Base-by-base conservation (phyloP, 2,329 filamentous ascomycete genomes). In the Colletotrichum trifolii region DNA sequence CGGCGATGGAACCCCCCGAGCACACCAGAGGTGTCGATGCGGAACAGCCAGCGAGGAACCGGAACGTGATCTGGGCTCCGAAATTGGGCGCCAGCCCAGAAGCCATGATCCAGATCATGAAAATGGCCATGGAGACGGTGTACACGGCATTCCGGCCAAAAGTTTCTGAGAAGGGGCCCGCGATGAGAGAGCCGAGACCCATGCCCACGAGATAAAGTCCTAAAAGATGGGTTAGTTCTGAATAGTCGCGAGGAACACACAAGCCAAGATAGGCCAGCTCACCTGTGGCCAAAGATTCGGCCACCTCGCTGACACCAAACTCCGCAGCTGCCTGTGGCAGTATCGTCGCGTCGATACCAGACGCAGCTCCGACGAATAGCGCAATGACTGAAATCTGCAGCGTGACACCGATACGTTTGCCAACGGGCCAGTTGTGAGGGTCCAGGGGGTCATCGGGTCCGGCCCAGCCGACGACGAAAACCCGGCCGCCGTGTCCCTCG, bases 281-380 rank as follows among this genome's bases (percentile, higher is more conserved):
- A 69, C 76, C 79, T 49, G 79, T 87, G 1, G 82, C 81, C 33
- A 86, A 70, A 9, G 79, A 82, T 69, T 81, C 85, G 0, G 81
- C 80, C 4, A 86, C 81, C 43, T 84, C 75, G 34, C 79, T 80
- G 0, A 86, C 84, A 0, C 78, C 76, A 48, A 86, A 82, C 0
- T 80, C 79, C 17, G 67, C 68, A 0, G 79, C 76, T 0, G 82
- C 83, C 65, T 83, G 78, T 0, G 76, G 75, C 0, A 85, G 67
- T 1, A 83, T 81, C 0, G 78, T 78, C 1, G 83, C 82, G 59
- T 87, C 84, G 45, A 88, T 85, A 0, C 83, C 81, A 4, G 82
- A 84, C 0, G 85, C 84, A 1, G 81, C 76, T 4, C 80, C 80
- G 0, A 87, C 83, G 0, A 84, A 78, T 35, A 83, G 81, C 0